Conservation (phyloP, 2,329 filamentous ascomycete species). For the Colletotrichum graminicola region DNA sequence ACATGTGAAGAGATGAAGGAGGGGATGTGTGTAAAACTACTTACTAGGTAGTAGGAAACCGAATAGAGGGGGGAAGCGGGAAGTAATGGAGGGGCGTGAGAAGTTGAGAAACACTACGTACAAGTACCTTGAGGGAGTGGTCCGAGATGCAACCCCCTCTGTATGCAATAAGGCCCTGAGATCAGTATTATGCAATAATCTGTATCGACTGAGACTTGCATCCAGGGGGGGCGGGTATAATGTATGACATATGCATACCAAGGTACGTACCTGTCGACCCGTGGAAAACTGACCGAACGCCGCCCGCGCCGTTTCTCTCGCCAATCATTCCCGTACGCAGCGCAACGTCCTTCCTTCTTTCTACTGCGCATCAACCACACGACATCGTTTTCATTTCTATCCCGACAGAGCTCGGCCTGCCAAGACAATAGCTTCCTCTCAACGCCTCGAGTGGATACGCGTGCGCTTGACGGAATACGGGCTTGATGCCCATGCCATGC, state of each 20-base stretch:
- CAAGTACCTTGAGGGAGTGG: neutral
- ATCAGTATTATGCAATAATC: constrained; percentile 12
- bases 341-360: constrained; percentile 10
- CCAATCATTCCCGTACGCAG: constrained; percentile 24
- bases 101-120: constrained; percentile 4
- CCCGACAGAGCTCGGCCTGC: constrained; percentile 22
- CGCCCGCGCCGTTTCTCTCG: constrained; percentile 16
- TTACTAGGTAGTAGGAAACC: neutral
- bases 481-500: neutral
- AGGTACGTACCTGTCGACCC: neutral
- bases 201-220: constrained; percentile 30
- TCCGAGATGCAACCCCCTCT: neutral
- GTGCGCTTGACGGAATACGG: constrained; percentile 15
- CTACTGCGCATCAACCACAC: constrained; percentile 33
- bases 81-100: constrained; percentile 3
- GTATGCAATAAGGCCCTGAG: constrained; percentile 21
- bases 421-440: constrained; percentile 38
- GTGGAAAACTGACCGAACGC: constrained; percentile 13
- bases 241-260: constrained; percentile 37
- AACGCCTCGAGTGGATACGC: constrained; percentile 26
- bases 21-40: constrained; percentile 6
- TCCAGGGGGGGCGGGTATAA: constrained; percentile 27
- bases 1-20: neutral
- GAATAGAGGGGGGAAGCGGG: neutral
- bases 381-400: constrained; percentile 33